Evolutionary conservation across 352 stramenopile species (phyloP), one percentile per base, ranked within the genome.

Genomic region (Pythium pyrilobum): DNA sequence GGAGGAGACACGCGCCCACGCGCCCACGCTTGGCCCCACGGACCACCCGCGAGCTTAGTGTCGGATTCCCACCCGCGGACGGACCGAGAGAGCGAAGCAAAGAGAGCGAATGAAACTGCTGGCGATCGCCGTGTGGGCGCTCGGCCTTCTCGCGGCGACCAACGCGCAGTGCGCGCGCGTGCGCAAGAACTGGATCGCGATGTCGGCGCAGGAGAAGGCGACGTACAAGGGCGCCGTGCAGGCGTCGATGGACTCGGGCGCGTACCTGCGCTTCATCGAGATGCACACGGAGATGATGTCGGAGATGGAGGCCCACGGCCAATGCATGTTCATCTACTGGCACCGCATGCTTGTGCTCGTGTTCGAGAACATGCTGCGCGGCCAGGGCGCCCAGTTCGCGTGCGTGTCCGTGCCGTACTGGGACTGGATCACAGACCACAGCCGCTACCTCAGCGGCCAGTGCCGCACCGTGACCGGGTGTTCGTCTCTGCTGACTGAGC

Each of bases 251-350:
- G 61, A 70, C 45, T 58, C 45, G 11, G 65, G 65, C 41, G 52
- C 49, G 39, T 71, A 69, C 45, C 9, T 47, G 9, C 29, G 58
- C 13, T 72, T 72, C 43, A 52, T 72, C 11, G 61, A 61, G 21
- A 59, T 69, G 29, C 64, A 70, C 39, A 58, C 59, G 10, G 68
- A 72, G 37, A 60, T 57, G 23, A 60, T 67, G 47, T 56, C 48
- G 12, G 64, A 66, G 47, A 45, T 48, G 34, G 52, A 70, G 18
- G 64, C 52, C 18, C 62, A 77, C 53, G 43, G 50, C 10, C 66
- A 78, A 59, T 89, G 78, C 48, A 87, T 90, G 71, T 92, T 91
- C 64, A 65, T 88, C 52, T 89, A 85, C 63, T 93, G 83, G 83
- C 81, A 92, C 51, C 78, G 81, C 10, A 52, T 81, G n/a, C 69